These are phyloP conservation scores for Claviceps sp. DNA, from an alignment of 2,329 filamentous ascomycete genomes.

Conservation along the genomic window DNA sequence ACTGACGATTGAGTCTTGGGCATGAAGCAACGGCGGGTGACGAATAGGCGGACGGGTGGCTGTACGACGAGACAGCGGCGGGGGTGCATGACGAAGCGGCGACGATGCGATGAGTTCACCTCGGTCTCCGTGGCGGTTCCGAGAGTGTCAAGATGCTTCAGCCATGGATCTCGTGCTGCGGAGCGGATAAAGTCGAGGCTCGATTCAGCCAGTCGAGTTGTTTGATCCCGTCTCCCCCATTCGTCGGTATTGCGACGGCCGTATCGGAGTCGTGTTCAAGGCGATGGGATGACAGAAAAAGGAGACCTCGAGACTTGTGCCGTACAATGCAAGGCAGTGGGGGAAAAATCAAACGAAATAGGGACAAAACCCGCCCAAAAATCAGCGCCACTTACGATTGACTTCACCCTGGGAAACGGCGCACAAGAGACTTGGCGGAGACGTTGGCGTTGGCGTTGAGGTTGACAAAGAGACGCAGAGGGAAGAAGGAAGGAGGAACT, in stretches of 20 bases:
- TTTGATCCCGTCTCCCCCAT: neutral
- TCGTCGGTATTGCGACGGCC: neutral
- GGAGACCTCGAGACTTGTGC: neutral
- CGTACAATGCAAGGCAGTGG: neutral
- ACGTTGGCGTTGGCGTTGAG: neutral
- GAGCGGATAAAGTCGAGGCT: neutral
- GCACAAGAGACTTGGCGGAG: neutral
- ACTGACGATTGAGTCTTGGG: neutral
- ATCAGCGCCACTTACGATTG: conserved; percentile 3
- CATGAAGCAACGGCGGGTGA: neutral
- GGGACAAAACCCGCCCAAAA: neutral
- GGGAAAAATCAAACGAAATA: neutral
- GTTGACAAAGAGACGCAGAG: conserved; percentile 1
- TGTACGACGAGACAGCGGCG: neutral
- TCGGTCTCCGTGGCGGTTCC: neutral
- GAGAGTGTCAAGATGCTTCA: neutral
- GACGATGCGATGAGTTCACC: neutral
- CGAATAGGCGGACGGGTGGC: neutral
- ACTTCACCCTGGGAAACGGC: neutral
- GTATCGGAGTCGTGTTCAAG: neutral
- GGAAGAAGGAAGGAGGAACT: neutral
- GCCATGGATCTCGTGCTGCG: neutral
- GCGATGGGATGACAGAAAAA: neutral
- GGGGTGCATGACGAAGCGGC: neutral
- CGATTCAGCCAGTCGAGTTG: neutral